Conservation (phyloP, 2,329 filamentous ascomycete species). For the Colletotrichum musae region DNA sequence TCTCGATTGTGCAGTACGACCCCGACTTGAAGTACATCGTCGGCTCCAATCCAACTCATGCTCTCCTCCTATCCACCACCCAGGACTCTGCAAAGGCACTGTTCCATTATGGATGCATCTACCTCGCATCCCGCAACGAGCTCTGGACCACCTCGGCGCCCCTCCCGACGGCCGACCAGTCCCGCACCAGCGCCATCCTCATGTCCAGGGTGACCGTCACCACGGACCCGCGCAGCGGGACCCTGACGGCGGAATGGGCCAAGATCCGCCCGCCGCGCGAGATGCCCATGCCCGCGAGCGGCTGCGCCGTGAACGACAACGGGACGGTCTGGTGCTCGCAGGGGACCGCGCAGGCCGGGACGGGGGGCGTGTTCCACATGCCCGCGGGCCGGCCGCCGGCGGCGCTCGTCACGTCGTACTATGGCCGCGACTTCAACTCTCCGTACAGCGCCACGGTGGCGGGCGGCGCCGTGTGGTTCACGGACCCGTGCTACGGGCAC, state of each 20-base stretch:
- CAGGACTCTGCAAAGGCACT: slow-evolving; percentile 59
- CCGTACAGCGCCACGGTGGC: slow-evolving; percentile 58
- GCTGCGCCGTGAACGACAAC: slow-evolving; percentile 62
- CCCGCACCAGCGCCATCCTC: slow-evolving; percentile 58
- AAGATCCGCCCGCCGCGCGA: slow-evolving; percentile 58
- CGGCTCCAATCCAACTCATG: slow-evolving; percentile 52
- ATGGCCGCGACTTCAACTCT: slow-evolving; percentile 63
- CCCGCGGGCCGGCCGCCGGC: slow-evolving; percentile 45
- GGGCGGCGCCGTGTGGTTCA: slow-evolving; percentile 64
- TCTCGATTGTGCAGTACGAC: slow-evolving; percentile 56
- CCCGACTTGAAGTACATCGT: slow-evolving; percentile 52
- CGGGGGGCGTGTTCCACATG: slow-evolving; percentile 40
- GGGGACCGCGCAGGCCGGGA: slow-evolving; percentile 46
- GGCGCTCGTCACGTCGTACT: slow-evolving; percentile 58
- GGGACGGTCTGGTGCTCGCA: slow-evolving; percentile 60
- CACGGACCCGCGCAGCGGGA: slow-evolving; percentile 45
- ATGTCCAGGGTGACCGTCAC: slow-evolving; percentile 59
- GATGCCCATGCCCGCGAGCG: slow-evolving; percentile 61
- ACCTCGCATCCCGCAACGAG: slow-evolving; percentile 55
- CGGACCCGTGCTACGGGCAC: slow-evolving; percentile 61
- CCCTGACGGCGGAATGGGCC: slow-evolving; percentile 54
- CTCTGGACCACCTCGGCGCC: slow-evolving; percentile 63
- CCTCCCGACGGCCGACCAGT: slow-evolving; percentile 53
- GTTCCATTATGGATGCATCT: slow-evolving; percentile 62
- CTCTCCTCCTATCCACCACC: slow-evolving; percentile 58